Evolutionary conservation across 805 yeast species (phyloP), one percentile per base, ranked within the genome.

Genomic region (Lipomyces yamadae): DNA sequence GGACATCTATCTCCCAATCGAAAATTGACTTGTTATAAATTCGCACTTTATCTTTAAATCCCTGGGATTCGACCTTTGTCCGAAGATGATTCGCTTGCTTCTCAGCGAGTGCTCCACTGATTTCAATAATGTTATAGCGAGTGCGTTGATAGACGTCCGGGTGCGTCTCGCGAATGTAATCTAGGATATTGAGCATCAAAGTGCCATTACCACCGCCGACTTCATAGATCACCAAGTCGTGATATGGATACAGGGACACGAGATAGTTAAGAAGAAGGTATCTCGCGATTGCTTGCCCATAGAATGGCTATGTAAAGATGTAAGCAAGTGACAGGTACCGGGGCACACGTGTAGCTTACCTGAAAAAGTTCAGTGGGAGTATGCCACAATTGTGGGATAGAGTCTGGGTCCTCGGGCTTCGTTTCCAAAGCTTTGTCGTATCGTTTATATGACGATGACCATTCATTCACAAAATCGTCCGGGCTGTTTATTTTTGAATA

Each of bases 121-220:
- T 89, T 77, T 90, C 95, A 69, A 90, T 86, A 62, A 90, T 87
- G 74, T 85, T 86, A 75, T 91, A 91, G 71, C 83, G 82, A 0
- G 92, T 88, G 50, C 86, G 81, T 11, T 79, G 76, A 75, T 90
- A 91, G n/a, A 91, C 86, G 50, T 89, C 92, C 0, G 96, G 93
- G 70, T 88, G 88, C 29, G 83, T 79, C 34, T 78, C 78, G 68
- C 84, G 80, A 67, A 91, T 82, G 74, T 82, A 91, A 73, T 88
- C 87, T 69, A 91, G 77, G 10, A 91, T 84, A 73, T 91, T 88
- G 62, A 82, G 76, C 97, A 92, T 91, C 67, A 91, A 77, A 0
- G 96, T 91, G 54, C 96, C 96, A 73, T 91, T 91, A 71, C 97
- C 97, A 29, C 92, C 96, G 66, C 96, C 97, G 82, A 90, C 85